Base-by-base conservation (phyloP, 306 rosid genomes). In the Macrotyloma uniflorum region DNA sequence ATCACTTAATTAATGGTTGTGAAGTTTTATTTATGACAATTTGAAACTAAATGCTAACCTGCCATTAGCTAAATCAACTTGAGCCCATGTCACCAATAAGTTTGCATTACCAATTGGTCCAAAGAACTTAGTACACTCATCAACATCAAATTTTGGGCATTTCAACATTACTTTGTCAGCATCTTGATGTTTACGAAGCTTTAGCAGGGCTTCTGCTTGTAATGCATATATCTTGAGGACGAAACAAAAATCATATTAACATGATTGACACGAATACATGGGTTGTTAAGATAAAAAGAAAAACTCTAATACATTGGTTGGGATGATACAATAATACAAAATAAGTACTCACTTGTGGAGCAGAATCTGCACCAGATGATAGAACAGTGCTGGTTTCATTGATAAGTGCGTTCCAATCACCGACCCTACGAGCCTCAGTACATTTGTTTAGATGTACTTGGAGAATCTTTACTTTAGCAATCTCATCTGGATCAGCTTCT, bases 121-220 rank as follows among this genome's bases (percentile, higher is more conserved):
- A 32, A 32, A 32, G 35, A 32, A 32, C 35, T 32, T 32, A 1
- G 35, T 32, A 5, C 6, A 32, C 5, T 32, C 35, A 5, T 32
- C 35, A 4, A 32, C 35, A 32, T 32, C 35, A 32, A 32, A 32
- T 5, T 32, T 32, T 32, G 35, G 35, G 35, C 35, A 32, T 32
- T 32, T 32, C 4, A 6, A 32, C 35, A 32, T 32, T 32, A 32
- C 35, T 5, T 32, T 32, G 20, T 87, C 95, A 8, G 97, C 97
- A 22, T 94, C 97, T 77, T 94, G 88, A 79, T 88, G 91, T 77
- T 78, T 94, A 53, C 79, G 87, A 35, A 94, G 93, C 88, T 87
- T 94, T 81, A 92, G 42, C 28, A 89, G 65, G 24, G 97, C 97
- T 84, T 94, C 95, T 0, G 97, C 97, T 90, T 92, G 93, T 79